Base-by-base conservation (phyloP, 495 filamentous ascomycete genomes). In the Annulohypoxylon moriforme region DNA sequence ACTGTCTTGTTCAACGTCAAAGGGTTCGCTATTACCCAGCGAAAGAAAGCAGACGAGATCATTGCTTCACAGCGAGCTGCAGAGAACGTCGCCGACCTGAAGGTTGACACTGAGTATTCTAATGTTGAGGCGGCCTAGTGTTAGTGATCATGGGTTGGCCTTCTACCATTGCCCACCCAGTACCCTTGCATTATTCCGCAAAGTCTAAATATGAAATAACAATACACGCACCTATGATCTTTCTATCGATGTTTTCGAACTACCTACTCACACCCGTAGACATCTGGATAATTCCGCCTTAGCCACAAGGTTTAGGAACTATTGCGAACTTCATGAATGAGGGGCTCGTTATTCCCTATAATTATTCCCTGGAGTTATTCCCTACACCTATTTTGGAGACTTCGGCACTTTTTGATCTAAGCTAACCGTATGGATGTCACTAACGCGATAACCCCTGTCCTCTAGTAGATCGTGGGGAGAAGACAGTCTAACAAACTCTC, bases 11-110 rank as follows among this genome's bases (percentile, higher is more conserved):
- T 53, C n/a, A 53, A 53, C 6, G 14, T 53, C 8, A 29, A 53
- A 14, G 49, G 49, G 6, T 7, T 53, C 13, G 49, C 49, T n/a
- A 53, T 31, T 13, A 53, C 24, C 13, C 49, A 53, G 27, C 25
- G 49, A 18, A 31, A 31, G 49, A 53, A 53, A 53, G 49, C 49
- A 2, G 49, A 53, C 13, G 49, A 31, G 25, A 53, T 53, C 31
- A 53, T 53, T 53, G 49, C 24, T 8, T 53, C 25, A 3, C 49
- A 53, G 24, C 24, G 25, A 14, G 49, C 25, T 31, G 49, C 49
- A 25, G 49, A 53, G 49, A 53, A 53, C 31, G 49, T 31, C 2
- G 25, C 14, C 11, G 11, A 31, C 11, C 25, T 53, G 49, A 31
- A 53, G 49, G 49, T 31, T 29, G 24, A 31, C 2, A 31, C 49